Base-by-base conservation (phyloP, 257 asterid species). In the Scutellaria baicalensis region DNA sequence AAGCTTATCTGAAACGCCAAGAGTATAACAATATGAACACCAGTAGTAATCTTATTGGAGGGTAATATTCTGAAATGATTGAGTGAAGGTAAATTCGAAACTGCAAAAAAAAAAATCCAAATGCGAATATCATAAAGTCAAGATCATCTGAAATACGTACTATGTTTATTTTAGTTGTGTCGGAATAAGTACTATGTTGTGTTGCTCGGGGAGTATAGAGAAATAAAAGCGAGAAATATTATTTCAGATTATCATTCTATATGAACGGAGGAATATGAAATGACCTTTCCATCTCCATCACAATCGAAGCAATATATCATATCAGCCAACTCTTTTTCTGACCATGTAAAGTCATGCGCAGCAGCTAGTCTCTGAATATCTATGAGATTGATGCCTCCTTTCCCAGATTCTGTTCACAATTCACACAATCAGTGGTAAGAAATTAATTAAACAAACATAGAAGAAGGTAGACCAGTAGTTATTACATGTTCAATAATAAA, bases 281-380 rank as follows among this genome's bases (percentile, higher is more conserved):
- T 61, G 40, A 89, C 99, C 95, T 86, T 91, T 67, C 96, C 96
- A 77, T 93, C 95, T 66, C 86, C 93, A 82, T 84, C 86, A 59
- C 74, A 78, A 71, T 87, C 96, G 56, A 93, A 91, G 79, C 82
- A 83, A 49, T 49, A 35, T 69, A 93, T 81, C 99, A 93, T 93
- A 62, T 86, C 90, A 16, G 78, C 78, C 61, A 89, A 58, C 84
- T 93, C 96, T 81, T 87, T 83, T 56, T 93, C 91, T 1, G 95
- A 81, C 99, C 99, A 93, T 4, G 84, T 84, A 82, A 89, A 93
- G 77, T 93, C 96, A 79, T 93, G 99, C 23, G 87, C 76, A 50
- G 62, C 76, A 21, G 96, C 96, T 55, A 86, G 72, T 75, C 92
- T 84, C 78, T 68, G 70, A 58, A 93, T 23, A 68, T 93, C 99